Base-by-base conservation (phyloP, 352 stramenopile genomes). In the Phytopythium sindhum region DNA sequence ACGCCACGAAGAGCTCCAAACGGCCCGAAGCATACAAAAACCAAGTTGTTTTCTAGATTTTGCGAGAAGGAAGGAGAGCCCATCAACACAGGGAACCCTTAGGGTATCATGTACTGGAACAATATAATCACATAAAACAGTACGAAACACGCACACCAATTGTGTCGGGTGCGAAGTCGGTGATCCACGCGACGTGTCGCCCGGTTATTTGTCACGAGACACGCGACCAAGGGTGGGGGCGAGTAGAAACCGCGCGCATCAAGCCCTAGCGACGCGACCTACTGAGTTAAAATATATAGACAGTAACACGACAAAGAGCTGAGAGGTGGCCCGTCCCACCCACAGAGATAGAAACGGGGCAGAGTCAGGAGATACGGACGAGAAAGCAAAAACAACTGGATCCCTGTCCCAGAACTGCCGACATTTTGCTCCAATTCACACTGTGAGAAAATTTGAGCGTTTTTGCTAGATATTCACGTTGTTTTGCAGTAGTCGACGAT, bases 61-160 rank as follows among this genome's bases (percentile, higher is more conserved):
- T 14, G 39, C 39, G 14, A 45, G 39, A 35, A 35, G 31, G 39
- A 35, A 35, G 31, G 31, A 35, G 37, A 19, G 14, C 37, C 19
- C 39, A 15, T 45, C 39, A 17, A n/a, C 39, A 45, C 1, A 9
- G 11, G 15, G 8, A 8, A 35, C 3, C 31, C 31, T 35, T 35
- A 35, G 31, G 31, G 31, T 35, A 31, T 29, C 9, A 23, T 19
- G 15, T 50, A 50, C 44, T 50, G 44, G 21, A 48, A 7, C 21
- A 0, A n/a, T 10, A 12, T 26, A 9, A 14, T 11, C 4, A 19
- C 37, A 44, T 44, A 44, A 44, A 44, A 9, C 39, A 10, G 4
- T 26, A 26, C 42, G 42, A 26, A 48, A 48, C 42, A 48, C 42
- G 42, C 42, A 24, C 6, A 42, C 51, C 51, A 57, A 57, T 57